Percentiles rank a stretch among this genome's conserved stretches.
Evolutionary conservation across 208 protist species (phyloP).

Genomic region (Acanthamoeba lenticulata): DNA sequence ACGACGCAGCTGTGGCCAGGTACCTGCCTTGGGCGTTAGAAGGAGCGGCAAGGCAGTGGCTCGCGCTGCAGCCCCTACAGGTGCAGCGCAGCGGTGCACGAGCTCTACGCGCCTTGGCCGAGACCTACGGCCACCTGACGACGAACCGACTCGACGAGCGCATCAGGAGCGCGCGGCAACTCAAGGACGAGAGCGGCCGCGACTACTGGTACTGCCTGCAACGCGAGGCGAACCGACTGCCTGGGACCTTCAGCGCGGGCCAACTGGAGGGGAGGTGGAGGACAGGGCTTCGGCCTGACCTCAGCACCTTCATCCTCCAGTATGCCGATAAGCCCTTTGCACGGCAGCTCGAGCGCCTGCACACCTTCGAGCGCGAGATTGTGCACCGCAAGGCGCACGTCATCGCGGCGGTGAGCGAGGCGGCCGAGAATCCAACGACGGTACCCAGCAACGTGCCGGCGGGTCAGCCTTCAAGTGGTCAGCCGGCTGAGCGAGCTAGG

Average conservation of each 20-base stretch:
- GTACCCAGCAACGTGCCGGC: not conserved
- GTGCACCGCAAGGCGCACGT: not conserved
- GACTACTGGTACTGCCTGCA: conserved; percentile 12
- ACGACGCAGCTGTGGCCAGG: not conserved
- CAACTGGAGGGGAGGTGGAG: not conserved
- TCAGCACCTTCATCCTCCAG: not conserved
- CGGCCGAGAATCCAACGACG: not conserved
- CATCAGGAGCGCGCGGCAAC: not conserved
- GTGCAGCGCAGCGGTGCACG: not conserved
- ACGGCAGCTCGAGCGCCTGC: not conserved
- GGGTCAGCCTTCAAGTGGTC: too few relatives aligned
- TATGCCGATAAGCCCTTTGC: not conserved
- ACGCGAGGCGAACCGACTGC: not conserved
- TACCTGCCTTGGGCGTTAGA: not conserved
- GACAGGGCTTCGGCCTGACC: not conserved
- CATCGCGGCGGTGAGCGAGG: not conserved
- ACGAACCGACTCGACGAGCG: not conserved
- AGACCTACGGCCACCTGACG: not conserved
- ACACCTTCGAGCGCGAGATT: not conserved
- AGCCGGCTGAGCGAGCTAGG: not conserved
- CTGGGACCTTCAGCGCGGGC: not conserved
- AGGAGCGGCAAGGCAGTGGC: not conserved
- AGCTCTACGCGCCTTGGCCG: not conserved
- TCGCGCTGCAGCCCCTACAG: not conserved
- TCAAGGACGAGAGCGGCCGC: not conserved